These are phyloP conservation scores for Brettanomyces sp. DNA, from an alignment of 805 yeast genomes.

Conservation along the genomic window DNA sequence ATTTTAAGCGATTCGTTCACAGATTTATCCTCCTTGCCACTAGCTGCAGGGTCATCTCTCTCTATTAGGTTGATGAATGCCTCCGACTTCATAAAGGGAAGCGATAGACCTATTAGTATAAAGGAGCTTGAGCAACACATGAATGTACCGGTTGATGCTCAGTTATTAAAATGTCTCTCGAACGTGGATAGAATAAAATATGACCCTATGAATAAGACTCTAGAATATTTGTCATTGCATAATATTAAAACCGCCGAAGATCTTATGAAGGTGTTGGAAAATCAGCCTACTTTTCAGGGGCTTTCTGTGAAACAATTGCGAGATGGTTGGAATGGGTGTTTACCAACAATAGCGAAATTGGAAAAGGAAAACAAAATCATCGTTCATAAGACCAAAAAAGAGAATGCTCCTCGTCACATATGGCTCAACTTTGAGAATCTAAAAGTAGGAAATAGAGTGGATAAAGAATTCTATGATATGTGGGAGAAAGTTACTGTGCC, in stretches of 20 bases:
- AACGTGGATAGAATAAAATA: conserved; percentile 72
- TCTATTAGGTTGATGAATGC: conserved; percentile 87
- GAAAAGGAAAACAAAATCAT: conserved; percentile 71
- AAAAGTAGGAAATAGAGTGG: conserved; percentile 42
- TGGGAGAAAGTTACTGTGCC: conserved; percentile 82
- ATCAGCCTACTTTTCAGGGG: conserved; percentile 84
- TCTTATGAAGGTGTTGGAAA: conserved; percentile 59
- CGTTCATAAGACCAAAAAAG: conserved; percentile 86
- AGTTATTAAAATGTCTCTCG: conserved; percentile 60
- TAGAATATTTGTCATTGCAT: conserved; percentile 83
- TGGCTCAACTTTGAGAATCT: conserved; percentile 80
- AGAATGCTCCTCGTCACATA: conserved; percentile 81
- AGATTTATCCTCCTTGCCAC: background rate
- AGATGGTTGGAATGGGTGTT: conserved; percentile 94
- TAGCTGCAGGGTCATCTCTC: conserved; percentile 3
- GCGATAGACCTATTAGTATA: conserved; percentile 62
- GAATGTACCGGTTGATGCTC: conserved; percentile 48
- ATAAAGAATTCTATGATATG: conserved; percentile 70
- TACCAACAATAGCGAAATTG: conserved; percentile 65
- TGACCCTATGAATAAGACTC: conserved; percentile 50
- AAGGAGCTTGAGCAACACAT: conserved; percentile 60
- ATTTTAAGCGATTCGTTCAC: background rate
- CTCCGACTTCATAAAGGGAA: conserved; percentile 72
- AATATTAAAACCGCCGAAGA: conserved; percentile 79
- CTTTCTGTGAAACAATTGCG: conserved; percentile 63